Evolutionary conservation across 805 yeast genomes (phyloP), one percentile per base, ranked within the genome.

Genomic region (Cyberlindnera sargentensis): DNA sequence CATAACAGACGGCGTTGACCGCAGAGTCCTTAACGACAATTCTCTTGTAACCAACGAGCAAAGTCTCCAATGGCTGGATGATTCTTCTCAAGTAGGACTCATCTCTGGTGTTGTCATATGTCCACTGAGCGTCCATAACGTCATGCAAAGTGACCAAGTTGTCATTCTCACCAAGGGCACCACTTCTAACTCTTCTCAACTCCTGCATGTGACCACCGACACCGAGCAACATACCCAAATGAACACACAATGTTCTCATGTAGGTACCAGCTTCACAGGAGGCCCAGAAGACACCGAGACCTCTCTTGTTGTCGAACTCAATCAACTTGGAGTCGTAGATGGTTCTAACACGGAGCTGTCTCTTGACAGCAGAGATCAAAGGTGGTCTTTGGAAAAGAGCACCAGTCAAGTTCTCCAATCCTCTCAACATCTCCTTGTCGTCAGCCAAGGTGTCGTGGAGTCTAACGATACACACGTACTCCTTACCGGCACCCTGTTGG

Each of bases 191-290:
- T 76, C 99, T 90, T 73, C 99, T 88, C 60, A 93, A 82, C 72
- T 93, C 99, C 78, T 93, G 99, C 99, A 93, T 93, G 73, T 93
- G 99, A 56, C 98, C 99, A 67, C 99, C 99, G 56, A 89, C 97
- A 60, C 98, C 97, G 54, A 93, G 76, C 47, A 93, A 76, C 96
- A 93, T 90, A 72, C 99, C 99, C 61, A 93, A 73, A 70, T 93
- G 99, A 45, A 93, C 99, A 83, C 99, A 93, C 58, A 93, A 73
- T 40, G 99, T 93, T 78, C 99, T 85, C 96, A 93, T 93, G 72
- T 93, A 93, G 48, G 99, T 93, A 71, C 99, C 99, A 49, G 99
- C 99, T 75, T 93, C 99, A 78, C 99, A 93, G 35, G 95, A 85
- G 47, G 98, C 99, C 99, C 99, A 93, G 74, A 93, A 93, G 31